These are phyloP conservation scores for Fragilariopsis cylindrus DNA, from an alignment of 108 stramenopile species.

Conservation along the genomic window DNA sequence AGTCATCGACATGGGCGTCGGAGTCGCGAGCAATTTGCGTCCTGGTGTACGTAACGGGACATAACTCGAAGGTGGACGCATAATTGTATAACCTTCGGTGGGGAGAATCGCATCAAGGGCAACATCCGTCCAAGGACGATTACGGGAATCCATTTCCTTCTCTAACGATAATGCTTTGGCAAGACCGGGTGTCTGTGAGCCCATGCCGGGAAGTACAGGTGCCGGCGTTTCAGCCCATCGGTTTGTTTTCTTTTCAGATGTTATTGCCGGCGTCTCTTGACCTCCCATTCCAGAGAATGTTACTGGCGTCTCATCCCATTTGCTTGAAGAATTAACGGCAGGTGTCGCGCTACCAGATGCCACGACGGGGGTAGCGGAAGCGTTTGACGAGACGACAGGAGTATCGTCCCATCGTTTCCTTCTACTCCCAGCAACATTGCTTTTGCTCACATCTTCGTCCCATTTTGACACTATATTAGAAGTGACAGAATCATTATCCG, in stretches of 20 bases:
- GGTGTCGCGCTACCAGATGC: constrained; percentile 56
- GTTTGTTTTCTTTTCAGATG: constrained; percentile 40
- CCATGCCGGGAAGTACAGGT: constrained; percentile 20
- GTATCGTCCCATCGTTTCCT: constrained; percentile 94
- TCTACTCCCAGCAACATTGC: constrained; percentile 41
- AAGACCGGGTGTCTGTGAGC: constrained; percentile 48
- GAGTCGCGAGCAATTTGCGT: constrained; percentile 88
- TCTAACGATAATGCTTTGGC: constrained; percentile 86
- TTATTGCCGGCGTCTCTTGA: constrained; percentile 33
- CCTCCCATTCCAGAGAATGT: constrained; percentile 48
- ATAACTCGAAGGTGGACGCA: constrained; percentile 91
- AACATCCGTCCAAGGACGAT: constrained; percentile 94
- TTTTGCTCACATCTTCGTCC: constrained; percentile 59
- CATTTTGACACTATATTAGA: constrained; percentile 52
- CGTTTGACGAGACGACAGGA: constrained; percentile 53
- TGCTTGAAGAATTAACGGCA: constrained; percentile 30
- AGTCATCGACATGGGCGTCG: constrained; percentile 81
- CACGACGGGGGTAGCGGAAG: constrained; percentile 44
- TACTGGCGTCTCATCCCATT: constrained; percentile 88
- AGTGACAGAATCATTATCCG: constrained; percentile 57
- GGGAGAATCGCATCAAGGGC: constrained; percentile 96
- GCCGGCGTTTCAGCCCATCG: constrained; percentile 87
- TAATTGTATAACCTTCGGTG: constrained; percentile 80
- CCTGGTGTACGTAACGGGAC: constrained; percentile 93
- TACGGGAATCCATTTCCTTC: constrained; percentile 94